Evolutionary conservation across 2,329 filamentous ascomycete genomes (phyloP).

Genomic region (Apiospora koreana): DNA sequence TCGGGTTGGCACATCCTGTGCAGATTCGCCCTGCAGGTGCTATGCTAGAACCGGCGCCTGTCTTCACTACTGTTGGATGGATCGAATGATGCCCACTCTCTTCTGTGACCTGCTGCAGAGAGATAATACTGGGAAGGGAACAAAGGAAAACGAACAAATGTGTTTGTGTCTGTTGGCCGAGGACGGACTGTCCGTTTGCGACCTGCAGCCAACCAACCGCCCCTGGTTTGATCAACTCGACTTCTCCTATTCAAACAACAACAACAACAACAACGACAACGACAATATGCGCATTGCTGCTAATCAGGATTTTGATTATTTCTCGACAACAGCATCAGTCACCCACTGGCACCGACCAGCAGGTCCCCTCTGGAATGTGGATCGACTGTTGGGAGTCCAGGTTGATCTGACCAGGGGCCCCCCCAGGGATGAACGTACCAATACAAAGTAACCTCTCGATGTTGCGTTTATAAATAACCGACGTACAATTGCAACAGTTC

Average conservation of each 20-base stretch:
- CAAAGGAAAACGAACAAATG: not conserved
- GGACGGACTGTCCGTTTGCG: not conserved
- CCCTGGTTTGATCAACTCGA: not conserved
- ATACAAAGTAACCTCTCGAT: not conserved
- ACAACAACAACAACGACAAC: not conserved
- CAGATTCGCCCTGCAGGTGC: not conserved
- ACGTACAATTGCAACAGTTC: not conserved
- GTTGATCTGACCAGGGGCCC: not conserved
- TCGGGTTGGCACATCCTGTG: not conserved
- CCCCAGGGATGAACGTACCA: not conserved
- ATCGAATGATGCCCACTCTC: not conserved
- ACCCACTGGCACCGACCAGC: not conserved
- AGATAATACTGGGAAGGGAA: not conserved
- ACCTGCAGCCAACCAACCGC: not conserved
- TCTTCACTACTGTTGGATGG: not conserved
- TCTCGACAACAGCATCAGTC: not conserved
- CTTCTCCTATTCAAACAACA: not conserved
- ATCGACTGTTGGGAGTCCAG: not conserved
- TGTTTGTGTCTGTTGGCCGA: not conserved
- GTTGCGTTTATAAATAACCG: not conserved
- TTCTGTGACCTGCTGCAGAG: not conserved
- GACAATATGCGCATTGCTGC: not conserved
- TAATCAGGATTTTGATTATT: not conserved
- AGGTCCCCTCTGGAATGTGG: not conserved
- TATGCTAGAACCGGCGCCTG: not conserved